Evolutionary conservation across 202 grass and related monocot species (phyloP).

Genomic region (Hordeum pubiflorum): DNA sequence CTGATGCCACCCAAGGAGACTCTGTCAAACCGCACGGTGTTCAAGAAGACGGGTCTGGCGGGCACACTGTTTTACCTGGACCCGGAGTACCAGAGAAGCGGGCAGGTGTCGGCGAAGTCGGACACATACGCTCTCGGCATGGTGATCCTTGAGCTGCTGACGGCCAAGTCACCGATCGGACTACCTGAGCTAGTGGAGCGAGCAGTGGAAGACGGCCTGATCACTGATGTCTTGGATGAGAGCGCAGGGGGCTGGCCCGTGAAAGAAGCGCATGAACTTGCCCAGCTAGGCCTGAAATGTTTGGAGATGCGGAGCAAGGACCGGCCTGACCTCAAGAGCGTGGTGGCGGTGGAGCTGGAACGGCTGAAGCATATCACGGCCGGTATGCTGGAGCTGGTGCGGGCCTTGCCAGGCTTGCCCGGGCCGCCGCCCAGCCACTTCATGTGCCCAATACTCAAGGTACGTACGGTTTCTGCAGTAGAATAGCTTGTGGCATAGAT

Average conservation of each 20-base stretch:
- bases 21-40: slow-evolving; percentile 27
- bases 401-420: neutral
- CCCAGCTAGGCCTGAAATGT: slow-evolving; percentile 46
- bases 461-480: slow-evolving; percentile 19
- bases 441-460: slow-evolving; percentile 60
- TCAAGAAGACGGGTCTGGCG: slow-evolving; percentile 48
- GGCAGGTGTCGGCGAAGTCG: slow-evolving; percentile 55
- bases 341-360: slow-evolving; percentile 46
- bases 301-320: slow-evolving; percentile 59
- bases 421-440: slow-evolving; percentile 46
- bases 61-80: slow-evolving; percentile 74
- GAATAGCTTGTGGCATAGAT: neutral
- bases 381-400: neutral
- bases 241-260: slow-evolving; percentile 41
- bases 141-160: slow-evolving; percentile 62
- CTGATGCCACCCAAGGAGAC: slow-evolving; percentile 22
- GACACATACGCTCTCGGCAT: slow-evolving; percentile 59
- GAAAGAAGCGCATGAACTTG: slow-evolving; percentile 41
- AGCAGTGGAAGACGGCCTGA: slow-evolving; percentile 34
- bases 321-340: slow-evolving; percentile 40
- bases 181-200: slow-evolving; percentile 32
- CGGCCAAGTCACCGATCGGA: slow-evolving; percentile 45
- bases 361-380: slow-evolving; percentile 35
- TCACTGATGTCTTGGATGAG: slow-evolving; percentile 41
- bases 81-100: slow-evolving; percentile 71